These are phyloP conservation scores for Boletus patriciae DNA, from an alignment of 768 basidiomycete genomes.

Conservation along the genomic window DNA sequence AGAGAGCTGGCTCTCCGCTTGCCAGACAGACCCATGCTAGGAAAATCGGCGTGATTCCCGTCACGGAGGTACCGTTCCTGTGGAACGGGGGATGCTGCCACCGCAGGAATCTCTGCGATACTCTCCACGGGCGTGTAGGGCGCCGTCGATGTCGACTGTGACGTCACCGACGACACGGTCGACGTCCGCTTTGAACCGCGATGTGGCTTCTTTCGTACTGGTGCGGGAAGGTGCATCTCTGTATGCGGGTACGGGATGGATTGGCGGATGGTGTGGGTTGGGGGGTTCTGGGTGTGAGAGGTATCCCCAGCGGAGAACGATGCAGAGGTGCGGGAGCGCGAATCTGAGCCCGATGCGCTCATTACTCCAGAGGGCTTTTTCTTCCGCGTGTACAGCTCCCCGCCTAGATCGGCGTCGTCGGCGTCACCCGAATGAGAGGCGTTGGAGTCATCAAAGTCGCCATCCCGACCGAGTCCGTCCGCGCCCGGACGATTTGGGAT, in stretches of 20 bases:
- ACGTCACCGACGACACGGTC: slow-evolving; percentile 40
- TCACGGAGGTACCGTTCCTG: slow-evolving; percentile 35
- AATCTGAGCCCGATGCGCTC: slow-evolving; percentile 51
- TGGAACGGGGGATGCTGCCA: slow-evolving; percentile 27
- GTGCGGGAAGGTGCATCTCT: slow-evolving; percentile 27
- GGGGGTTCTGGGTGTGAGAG: slow-evolving; percentile 22
- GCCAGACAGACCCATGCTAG: slow-evolving; percentile 40
- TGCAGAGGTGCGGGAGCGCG: slow-evolving; percentile 60
- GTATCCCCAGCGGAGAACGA: slow-evolving; percentile 38
- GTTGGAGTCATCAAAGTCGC: slow-evolving; percentile 7
- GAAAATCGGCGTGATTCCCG: slow-evolving; percentile 30
- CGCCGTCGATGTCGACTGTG: slow-evolving; percentile 49
- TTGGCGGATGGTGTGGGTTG: slow-evolving; percentile 27
- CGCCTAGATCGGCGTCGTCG: slow-evolving; percentile 63
- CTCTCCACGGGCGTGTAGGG: slow-evolving; percentile 38
- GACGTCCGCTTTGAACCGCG: slow-evolving; percentile 34
- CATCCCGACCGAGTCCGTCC: slow-evolving; percentile 1
- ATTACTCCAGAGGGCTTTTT: slow-evolving; percentile 30
- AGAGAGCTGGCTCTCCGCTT: slow-evolving; percentile 33
- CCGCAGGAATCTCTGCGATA: slow-evolving; percentile 28
- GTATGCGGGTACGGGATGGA: slow-evolving; percentile 29
- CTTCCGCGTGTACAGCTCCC: slow-evolving; percentile 49
- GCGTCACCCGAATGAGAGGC: slow-evolving; percentile 32
- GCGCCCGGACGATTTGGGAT: slow-evolving; percentile 7
- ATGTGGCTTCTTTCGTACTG: slow-evolving; percentile 20